Evolutionary conservation across 768 basidiomycete species (phyloP).

Genomic region (Lactarius hengduanensis): DNA sequence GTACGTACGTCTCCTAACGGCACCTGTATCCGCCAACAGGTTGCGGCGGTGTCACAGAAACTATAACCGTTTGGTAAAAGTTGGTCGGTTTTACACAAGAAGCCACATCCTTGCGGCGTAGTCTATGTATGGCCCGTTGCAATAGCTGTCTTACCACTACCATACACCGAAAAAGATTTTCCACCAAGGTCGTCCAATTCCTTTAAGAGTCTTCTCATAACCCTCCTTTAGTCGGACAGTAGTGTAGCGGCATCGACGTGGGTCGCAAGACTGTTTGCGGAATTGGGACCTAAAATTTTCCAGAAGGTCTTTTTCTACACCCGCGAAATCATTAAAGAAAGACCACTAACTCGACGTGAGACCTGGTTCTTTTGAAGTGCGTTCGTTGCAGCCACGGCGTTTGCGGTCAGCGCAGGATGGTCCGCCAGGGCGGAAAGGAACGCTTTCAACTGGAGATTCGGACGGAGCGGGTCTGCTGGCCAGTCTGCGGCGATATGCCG

Average conservation of each 20-base stretch:
- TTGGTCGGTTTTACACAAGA: too few relatives aligned
- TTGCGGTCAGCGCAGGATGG: conserved; percentile 65
- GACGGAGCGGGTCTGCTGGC: conserved; percentile 73
- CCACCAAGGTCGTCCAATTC: conserved; percentile 82
- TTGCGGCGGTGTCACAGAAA: neutral
- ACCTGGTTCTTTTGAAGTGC: conserved; percentile 55
- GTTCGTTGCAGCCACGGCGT: conserved; percentile 58
- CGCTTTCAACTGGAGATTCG: conserved; percentile 66
- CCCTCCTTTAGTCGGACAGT: conserved; percentile 70
- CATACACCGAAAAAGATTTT: conserved; percentile 78
- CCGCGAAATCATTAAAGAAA: neutral
- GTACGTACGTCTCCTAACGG: neutral
- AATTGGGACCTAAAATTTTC: conserved; percentile 55
- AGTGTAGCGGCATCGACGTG: conserved; percentile 69
- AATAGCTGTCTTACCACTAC: conserved; percentile 39
- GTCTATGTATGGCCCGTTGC: neutral
- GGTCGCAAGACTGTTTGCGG: conserved; percentile 64
- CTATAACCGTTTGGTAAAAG: neutral
- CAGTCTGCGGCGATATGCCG: conserved; percentile 57
- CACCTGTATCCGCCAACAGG: neutral
- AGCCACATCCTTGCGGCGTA: neutral
- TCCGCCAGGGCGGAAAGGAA: conserved; percentile 63
- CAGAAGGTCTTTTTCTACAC: neutral
- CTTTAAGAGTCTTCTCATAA: conserved; percentile 70
- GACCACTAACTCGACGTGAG: conserved; percentile 51